Percentiles rank a stretch among this genome's conserved stretches.
Conservation (phyloP, 78 protist species). For the Emiliania huxleyi region DNA sequence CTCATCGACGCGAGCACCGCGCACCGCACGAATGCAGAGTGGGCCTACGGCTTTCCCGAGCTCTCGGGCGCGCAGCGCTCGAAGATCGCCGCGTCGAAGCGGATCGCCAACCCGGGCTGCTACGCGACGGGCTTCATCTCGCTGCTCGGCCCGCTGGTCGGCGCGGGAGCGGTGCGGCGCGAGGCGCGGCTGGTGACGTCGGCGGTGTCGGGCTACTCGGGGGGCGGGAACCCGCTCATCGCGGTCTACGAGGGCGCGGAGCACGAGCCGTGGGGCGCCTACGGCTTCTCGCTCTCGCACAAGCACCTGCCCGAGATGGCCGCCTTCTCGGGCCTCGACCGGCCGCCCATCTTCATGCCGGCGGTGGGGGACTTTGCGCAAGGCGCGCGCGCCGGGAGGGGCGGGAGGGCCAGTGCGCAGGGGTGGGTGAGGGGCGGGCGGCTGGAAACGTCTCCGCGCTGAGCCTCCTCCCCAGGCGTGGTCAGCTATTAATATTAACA, state of each 20-base stretch:
- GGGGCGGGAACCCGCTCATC: conserved; percentile 10
- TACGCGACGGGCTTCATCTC: background rate
- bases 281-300: background rate
- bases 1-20: conserved; percentile 16
- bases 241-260: background rate
- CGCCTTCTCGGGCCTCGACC: background rate
- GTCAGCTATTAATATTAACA: no score
- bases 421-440: no score
- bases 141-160: background rate
- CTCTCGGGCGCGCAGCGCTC: background rate
- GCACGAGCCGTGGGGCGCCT: conserved; percentile 23
- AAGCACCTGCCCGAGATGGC: conserved; percentile 10
- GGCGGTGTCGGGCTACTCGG: conserved; percentile 11
- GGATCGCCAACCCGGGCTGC: conserved; percentile 19
- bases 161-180: background rate
- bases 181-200: background rate
- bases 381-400: background rate
- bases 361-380: background rate
- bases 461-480: no score
- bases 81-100: background rate
- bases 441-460: no score
- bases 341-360: background rate
- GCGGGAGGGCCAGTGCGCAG: no score
- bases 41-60: background rate
- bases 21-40: background rate